Conservation (phyloP, 805 yeast species). For the Metschnikowia gelsemii region DNA sequence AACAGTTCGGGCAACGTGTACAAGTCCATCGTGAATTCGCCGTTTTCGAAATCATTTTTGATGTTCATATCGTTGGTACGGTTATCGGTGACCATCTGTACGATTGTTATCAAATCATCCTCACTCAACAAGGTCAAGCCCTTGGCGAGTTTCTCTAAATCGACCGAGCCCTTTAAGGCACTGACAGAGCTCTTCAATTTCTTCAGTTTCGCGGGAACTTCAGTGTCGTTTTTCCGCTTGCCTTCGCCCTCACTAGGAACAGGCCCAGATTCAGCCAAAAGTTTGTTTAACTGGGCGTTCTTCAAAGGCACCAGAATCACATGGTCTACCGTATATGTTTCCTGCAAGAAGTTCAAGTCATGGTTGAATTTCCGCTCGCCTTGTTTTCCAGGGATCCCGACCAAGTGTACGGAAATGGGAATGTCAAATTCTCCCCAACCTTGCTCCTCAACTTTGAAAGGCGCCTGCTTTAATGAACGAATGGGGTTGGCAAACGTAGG, state of each 20-base stretch:
- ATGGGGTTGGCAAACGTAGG: slow-evolving; percentile 93
- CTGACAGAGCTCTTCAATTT: slow-evolving; percentile 49
- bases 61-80: slow-evolving; percentile 93
- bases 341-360: slow-evolving; percentile 82
- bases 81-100: slow-evolving; percentile 97
- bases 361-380: slow-evolving; percentile 88
- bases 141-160: slow-evolving; percentile 86
- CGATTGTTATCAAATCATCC: slow-evolving; percentile 91
- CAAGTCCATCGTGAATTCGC: slow-evolving; percentile 95
- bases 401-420: slow-evolving; percentile 69
- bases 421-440: slow-evolving; percentile 99
- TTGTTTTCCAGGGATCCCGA: slow-evolving; percentile 64
- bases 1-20: slow-evolving; percentile 89
- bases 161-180: slow-evolving; percentile 72
- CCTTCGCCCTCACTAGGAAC: slow-evolving; percentile 57
- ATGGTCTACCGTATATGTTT: slow-evolving; percentile 76
- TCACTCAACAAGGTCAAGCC: slow-evolving; percentile 85
- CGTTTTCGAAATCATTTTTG: slow-evolving; percentile 92
- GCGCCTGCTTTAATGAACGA: slow-evolving; percentile 75
- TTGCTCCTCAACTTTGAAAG: slow-evolving; percentile 84
- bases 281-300: slow-evolving; percentile 62
- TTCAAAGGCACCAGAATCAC: slow-evolving; percentile 74
- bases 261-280: slow-evolving; percentile 78
- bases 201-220: slow-evolving; percentile 41
- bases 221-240: slow-evolving; percentile 31